phyloP scores from a whole-genome alignment of 2,329 filamentous ascomycete genomes.

The Fusarium transvaalense region DNA sequence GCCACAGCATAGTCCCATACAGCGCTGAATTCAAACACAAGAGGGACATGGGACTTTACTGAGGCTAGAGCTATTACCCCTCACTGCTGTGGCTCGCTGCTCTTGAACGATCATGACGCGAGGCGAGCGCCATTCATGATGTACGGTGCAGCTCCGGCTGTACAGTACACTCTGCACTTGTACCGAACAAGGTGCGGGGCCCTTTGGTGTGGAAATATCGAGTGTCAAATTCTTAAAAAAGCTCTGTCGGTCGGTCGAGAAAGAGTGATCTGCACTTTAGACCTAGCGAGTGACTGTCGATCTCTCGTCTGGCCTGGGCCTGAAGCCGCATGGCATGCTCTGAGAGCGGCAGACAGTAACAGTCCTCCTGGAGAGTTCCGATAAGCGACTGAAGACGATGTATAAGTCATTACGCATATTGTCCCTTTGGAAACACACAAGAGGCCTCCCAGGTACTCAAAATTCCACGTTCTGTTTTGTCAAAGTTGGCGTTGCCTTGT shows the following conservation, averaged over 20 bases:
- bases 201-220: conserved; percentile 33
- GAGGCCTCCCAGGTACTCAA: conserved; percentile 18
- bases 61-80: conserved; percentile 27
- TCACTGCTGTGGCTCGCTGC: conserved; percentile 19
- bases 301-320: conserved; percentile 11
- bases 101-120: conserved; percentile 26
- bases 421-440: conserved; percentile 1
- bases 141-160: not conserved
- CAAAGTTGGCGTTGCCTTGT: not conserved
- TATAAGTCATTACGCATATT: not conserved
- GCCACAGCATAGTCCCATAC: conserved; percentile 27
- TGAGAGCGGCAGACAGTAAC: not conserved
- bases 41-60: conserved; percentile 7
- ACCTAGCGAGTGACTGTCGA: conserved; percentile 23
- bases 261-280: conserved; percentile 34
- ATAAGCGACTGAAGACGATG: conserved; percentile 22
- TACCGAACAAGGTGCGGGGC: conserved; percentile 20
- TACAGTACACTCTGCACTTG: not conserved
- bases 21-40: not conserved
- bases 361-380: conserved; percentile 8
- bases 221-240: conserved; percentile 15
- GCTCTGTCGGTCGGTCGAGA: conserved; percentile 9
- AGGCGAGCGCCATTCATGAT: conserved; percentile 1
- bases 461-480: not conserved
- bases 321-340: conserved; percentile 12